A percentile compares a stretch with the other conserved stretches of the same genome.
These are phyloP conservation scores for Aspergillus bombycis DNA, from an alignment of 2,329 filamentous ascomycete genomes.

Conservation along the genomic window DNA sequence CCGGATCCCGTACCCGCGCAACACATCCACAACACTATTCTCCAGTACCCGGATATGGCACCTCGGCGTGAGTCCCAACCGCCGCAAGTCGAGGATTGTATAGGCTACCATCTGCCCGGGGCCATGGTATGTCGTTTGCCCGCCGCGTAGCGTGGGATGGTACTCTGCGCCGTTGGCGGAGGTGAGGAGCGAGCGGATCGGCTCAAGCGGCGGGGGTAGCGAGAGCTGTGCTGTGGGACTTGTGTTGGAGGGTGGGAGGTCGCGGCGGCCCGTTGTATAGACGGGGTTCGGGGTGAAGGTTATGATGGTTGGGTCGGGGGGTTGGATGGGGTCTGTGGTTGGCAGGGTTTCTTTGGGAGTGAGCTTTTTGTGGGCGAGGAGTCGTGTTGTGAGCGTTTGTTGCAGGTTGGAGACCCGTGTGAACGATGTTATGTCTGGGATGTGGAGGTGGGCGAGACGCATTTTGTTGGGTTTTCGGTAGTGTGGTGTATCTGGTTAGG, in stretches of 20 bases:
- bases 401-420: constrained; percentile 59
- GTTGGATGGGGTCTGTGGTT: constrained; percentile 24
- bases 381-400: constrained; percentile 56
- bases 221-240: constrained; percentile 38
- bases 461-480: constrained; percentile 35
- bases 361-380: constrained; percentile 64
- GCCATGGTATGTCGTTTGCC: constrained; percentile 92
- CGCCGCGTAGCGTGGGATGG: constrained; percentile 75
- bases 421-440: constrained; percentile 60
- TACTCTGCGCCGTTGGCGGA: constrained; percentile 57
- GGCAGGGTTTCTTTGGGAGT: constrained; percentile 27
- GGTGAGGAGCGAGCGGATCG: constrained; percentile 40
- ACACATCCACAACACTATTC: constrained; percentile 69
- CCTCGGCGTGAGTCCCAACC: constrained; percentile 68
- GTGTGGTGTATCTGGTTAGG: not conserved
- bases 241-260: constrained; percentile 53
- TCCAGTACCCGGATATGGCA: constrained; percentile 81
- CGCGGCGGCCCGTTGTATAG: constrained; percentile 88
- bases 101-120: constrained; percentile 93
- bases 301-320: constrained; percentile 71
- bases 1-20: constrained; percentile 62
- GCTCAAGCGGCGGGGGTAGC: constrained; percentile 40
- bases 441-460: constrained; percentile 64
- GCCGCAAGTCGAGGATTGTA: constrained; percentile 80
- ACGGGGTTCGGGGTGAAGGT: constrained; percentile 82